These are phyloP conservation scores for Boechera stricta DNA, from an alignment of 345 rosid genomes.

Conservation along the genomic window DNA sequence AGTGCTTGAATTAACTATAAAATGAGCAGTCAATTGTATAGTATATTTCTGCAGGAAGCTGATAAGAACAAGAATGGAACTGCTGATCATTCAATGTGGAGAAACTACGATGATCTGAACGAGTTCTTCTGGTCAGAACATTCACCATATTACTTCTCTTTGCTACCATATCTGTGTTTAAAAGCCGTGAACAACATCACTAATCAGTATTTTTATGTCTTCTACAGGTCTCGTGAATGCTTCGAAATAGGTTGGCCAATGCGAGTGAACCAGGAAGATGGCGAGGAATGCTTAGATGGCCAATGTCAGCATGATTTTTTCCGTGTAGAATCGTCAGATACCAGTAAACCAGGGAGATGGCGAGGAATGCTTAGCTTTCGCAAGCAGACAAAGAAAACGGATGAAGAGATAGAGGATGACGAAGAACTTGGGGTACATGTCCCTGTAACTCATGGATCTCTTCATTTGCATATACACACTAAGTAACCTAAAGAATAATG, in stretches of 20 bases:
- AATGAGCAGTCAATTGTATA: slow-evolving; percentile 34
- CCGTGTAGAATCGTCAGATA: slow-evolving; percentile 43
- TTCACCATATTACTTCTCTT: slow-evolving; percentile 23
- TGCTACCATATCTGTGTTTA: slow-evolving; percentile 20
- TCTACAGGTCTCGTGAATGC: slow-evolving; percentile 83
- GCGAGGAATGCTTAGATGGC: slow-evolving; percentile 85
- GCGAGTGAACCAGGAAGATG: slow-evolving; percentile 36
- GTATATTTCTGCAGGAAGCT: slow-evolving; percentile 72
- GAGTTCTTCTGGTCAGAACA: slow-evolving; percentile 86
- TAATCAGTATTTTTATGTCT: slow-evolving; percentile 34
- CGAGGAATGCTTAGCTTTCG: slow-evolving; percentile 16
- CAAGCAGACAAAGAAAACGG: slow-evolving; percentile 46
- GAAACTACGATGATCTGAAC: slow-evolving; percentile 97
- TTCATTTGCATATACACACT: slow-evolving; percentile 39
- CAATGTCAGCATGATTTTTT: slow-evolving; percentile 90
- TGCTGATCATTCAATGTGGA: slow-evolving; percentile 88
- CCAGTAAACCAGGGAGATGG: slow-evolving; percentile 42
- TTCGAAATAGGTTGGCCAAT: slow-evolving; percentile 94
- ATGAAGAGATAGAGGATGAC: slow-evolving; percentile 55
- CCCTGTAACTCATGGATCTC: slow-evolving; percentile 23
- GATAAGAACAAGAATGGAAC: slow-evolving; percentile 77
- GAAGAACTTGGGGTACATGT: slow-evolving; percentile 71
- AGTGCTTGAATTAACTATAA: slow-evolving; percentile 17
- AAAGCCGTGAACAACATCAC: slow-evolving; percentile 15
- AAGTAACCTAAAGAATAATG: slow-evolving; percentile 27